Percentiles rank a stretch among this genome's conserved stretches.
Conservation (phyloP, 129 eudicot species). For the Flaveria brownii region DNA sequence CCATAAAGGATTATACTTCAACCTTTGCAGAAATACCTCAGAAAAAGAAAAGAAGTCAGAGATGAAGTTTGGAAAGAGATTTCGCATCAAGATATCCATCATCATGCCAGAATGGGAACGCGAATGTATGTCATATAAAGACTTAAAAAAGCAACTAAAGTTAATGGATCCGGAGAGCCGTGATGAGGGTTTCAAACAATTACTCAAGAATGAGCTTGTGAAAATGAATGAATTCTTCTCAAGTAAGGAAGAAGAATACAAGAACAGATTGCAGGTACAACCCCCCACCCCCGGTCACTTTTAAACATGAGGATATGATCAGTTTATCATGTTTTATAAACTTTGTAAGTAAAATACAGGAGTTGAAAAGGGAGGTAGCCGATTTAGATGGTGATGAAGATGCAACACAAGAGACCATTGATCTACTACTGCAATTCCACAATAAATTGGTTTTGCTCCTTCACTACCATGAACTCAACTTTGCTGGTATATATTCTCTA, state of each 20-base stretch:
- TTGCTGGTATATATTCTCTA: constrained; percentile 31
- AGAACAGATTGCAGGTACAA: constrained; percentile 33
- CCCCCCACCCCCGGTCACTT: neutral
- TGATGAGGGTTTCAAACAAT: constrained; percentile 36
- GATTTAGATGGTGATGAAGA: constrained; percentile 27
- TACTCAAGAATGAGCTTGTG: constrained; percentile 38
- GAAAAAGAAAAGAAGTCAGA: constrained; percentile 2
- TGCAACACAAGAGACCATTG: constrained; percentile 25
- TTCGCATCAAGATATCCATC: constrained; percentile 35
- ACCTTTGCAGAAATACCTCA: constrained; percentile 3
- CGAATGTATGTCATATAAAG: constrained; percentile 41
- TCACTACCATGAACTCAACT: constrained; percentile 44
- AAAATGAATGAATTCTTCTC: constrained; percentile 36
- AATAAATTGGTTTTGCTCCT: constrained; percentile 46
- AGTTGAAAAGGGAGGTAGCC: constrained; percentile 28
- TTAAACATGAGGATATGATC: neutral
- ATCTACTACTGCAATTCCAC: constrained; percentile 42
- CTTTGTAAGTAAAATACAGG: constrained; percentile 24
- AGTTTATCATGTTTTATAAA: neutral
- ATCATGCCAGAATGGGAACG: constrained; percentile 49
- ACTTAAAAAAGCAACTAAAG: constrained; percentile 40
- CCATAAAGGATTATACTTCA: constrained; percentile 18
- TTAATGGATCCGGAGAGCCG: constrained; percentile 27
- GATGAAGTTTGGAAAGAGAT: constrained; percentile 45
- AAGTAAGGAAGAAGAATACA: constrained; percentile 39